A percentile compares a stretch with the other conserved stretches of the same genome.
Evolutionary conservation across 108 stramenopile genomes (phyloP).

Genomic region (Nitzschia putrida): DNA sequence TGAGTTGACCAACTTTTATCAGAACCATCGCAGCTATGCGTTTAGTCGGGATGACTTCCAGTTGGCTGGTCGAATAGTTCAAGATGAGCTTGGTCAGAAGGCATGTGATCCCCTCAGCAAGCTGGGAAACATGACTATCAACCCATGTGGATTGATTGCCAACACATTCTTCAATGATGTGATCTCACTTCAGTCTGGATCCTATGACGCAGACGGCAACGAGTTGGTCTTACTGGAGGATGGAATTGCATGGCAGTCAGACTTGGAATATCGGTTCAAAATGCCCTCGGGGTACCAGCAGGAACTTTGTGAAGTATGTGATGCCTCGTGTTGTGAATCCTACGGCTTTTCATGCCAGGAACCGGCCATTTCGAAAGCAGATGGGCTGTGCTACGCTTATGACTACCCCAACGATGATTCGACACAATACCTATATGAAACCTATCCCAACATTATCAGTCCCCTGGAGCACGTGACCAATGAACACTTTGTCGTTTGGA

Average conservation of each 20-base stretch:
- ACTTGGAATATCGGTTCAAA: conserved; percentile 85
- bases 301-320: conserved; percentile 58
- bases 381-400: conserved; percentile 76
- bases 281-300: conserved; percentile 78
- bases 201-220: conserved; percentile 36
- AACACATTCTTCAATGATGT: conserved; percentile 98
- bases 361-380: conserved; percentile 52
- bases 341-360: conserved; percentile 61
- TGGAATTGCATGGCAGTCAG: conserved; percentile 95
- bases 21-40: conserved; percentile 93
- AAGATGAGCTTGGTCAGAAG: conserved; percentile 20
- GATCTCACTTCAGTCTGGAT: conserved; percentile 52
- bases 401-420: conserved; percentile 86
- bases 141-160: conserved; percentile 98
- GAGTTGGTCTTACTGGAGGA: conserved; percentile 68
- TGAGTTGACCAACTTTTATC: conserved; percentile 95
- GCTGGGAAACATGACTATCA: conserved; percentile 67
- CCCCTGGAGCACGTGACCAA: conserved; percentile 91
- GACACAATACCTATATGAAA: conserved; percentile 85
- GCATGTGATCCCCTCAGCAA: conserved; percentile 62
- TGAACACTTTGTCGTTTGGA: conserved; percentile 99
- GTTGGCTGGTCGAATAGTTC: conserved; percentile 37
- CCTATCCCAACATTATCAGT: conserved; percentile 75
- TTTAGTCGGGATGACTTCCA: conserved; percentile 59
- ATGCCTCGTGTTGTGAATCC: conserved; percentile 55